Evolutionary conservation across 2,329 filamentous ascomycete species (phyloP), one percentile per base, ranked within the genome.

Genomic region (Pseudogymnoascus sp.): DNA sequence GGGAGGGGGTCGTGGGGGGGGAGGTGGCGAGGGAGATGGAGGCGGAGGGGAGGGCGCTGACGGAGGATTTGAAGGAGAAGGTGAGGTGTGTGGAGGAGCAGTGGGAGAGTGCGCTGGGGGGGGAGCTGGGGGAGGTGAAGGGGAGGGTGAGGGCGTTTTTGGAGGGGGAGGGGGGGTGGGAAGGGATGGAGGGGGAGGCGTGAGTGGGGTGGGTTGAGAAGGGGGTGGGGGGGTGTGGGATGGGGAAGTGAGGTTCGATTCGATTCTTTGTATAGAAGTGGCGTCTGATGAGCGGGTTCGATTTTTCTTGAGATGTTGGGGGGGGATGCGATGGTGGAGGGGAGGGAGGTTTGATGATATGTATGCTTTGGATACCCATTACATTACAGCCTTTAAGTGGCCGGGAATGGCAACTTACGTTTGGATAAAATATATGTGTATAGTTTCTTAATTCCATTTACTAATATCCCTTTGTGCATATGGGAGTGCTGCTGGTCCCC

Each of bases 21-120:
- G 73, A 77, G 63, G 79, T 83, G 67, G 78, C 82, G 65, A 79
- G 80, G 63, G 85, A 88, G 69, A 82, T 84, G 62, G 76, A 77
- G n/a, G 81, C 83, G 60, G 90, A 96, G 75, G 89, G 89, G 71
- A 78, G 79, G 36, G 78, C 83, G 63, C 76, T 97, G 71, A 96
- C 92, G 6, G 86, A 87, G 60, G 93, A 97, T 72, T 76, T 97
- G 68, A 95, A 97, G 77, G 93, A 97, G 71, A 96, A 96, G 76
- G 95, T 97, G 1, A 85, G 88, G 33, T 85, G 93, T 67, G 90
- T 97, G 35, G 92, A 96, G 76, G 89, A 91, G 63, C 91, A 96
- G 76, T 97, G 95, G 93, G 81, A 83, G 36, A 90, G 91, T 70
- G 92, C 90, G 4, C 79, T 97, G n/a, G 93, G 93, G 0, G 86